Evolutionary conservation across 2,329 filamentous ascomycete genomes (phyloP), one percentile per base, ranked within the genome.

Genomic region (Mollisia scopiformis): DNA sequence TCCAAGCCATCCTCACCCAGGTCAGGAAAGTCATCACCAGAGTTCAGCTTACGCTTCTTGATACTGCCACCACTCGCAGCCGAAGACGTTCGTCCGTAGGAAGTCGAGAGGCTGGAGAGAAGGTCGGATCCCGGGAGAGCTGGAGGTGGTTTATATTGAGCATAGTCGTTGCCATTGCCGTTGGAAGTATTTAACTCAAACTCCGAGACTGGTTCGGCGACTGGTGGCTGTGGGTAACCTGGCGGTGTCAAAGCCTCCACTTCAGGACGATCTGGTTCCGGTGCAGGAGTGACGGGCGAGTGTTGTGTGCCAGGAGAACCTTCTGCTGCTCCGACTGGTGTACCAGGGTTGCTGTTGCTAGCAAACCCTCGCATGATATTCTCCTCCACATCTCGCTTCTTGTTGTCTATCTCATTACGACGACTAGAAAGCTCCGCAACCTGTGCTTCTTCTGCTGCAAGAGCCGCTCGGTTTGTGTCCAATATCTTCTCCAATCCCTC

Each of bases 221-320:
- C 50, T 8, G 66, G 58, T 10, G 66, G 79, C 54, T 81, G 77
- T 21, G 84, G 82, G 62, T 86, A 82, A 2, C 87, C 79, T 1
- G 90, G 91, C n/a, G 93, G 93, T 0, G 93, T 97, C 58, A 97
- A 82, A 6, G 88, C 90, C 75, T 98, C 94, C 59, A 96, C 83
- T 68, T 93, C 87, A 1, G 94, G 93, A 33, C 92, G 87, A 62
- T 88, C 86, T 13, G 86, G 85, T 65, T 92, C 90, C 27, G 81
- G 75, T 14, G 75, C 75, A 3, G 79, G 79, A 63, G 76, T 82
- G 37, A 76, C 77, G n/a, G 75, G 76, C 35, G 43, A 73, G 67
- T 64, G 70, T 63, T 71, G 70, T 6, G 58, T 67, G 39, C 69
- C 68, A 31, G 75, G 75, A 41, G 71, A 72, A n/a, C 76, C 63